These are phyloP conservation scores for Phyllosticta capitalensis DNA, from an alignment of 2,329 filamentous ascomycete species.

Conservation along the genomic window DNA sequence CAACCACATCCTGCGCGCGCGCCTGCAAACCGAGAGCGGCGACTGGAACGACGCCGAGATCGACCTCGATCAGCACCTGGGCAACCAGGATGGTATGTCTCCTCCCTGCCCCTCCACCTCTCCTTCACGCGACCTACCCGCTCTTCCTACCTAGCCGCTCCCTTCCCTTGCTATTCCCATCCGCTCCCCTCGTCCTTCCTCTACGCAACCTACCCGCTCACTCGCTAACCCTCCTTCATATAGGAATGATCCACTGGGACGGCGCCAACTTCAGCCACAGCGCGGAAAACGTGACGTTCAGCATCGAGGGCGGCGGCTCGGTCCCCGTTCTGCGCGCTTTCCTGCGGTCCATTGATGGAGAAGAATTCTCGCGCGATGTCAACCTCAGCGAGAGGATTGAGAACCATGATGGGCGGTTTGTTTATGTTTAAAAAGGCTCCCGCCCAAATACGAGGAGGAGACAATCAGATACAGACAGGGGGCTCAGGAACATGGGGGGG, in stretches of 20 bases:
- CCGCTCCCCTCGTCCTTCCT: conserved; percentile 31
- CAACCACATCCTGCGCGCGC: conserved; percentile 39
- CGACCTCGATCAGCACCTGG: conserved; percentile 42
- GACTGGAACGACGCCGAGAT: conserved; percentile 37
- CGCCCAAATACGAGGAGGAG: no score
- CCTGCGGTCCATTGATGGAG: conserved; percentile 36
- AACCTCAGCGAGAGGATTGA: conserved; percentile 48
- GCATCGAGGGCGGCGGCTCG: conserved; percentile 40
- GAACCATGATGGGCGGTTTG: conserved; percentile 43
- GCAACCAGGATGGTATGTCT: conserved; percentile 42
- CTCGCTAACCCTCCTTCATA: neutral
- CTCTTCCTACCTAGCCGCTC: conserved; percentile 25
- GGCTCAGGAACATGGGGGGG: no score
- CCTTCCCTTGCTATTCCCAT: no score
- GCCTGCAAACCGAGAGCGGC: conserved; percentile 34
- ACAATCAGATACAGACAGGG: no score
- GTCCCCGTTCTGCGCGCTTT: conserved; percentile 46
- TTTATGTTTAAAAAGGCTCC: conserved; percentile 24
- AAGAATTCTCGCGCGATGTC: conserved; percentile 35
- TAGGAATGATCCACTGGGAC: conserved; percentile 15
- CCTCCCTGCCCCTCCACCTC: neutral
- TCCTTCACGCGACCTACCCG: conserved; percentile 15
- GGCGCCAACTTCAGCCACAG: conserved; percentile 34
- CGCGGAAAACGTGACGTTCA: conserved; percentile 39
- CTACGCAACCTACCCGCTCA: neutral